phyloP scores from a whole-genome alignment of 148 eudicot species.

The Pouteria glomerata region DNA sequence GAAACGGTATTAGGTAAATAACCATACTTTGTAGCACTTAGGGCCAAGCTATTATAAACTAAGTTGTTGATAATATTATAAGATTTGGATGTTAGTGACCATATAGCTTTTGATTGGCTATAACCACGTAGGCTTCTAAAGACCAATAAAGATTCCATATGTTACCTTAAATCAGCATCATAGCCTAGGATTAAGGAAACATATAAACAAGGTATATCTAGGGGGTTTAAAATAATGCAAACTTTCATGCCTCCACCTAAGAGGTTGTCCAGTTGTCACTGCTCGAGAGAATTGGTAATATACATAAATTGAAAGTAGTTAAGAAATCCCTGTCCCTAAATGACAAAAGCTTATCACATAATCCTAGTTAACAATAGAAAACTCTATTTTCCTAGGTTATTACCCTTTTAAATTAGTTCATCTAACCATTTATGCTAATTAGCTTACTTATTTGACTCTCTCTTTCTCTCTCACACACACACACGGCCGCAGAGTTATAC shows the following conservation, averaged over 20 bases:
- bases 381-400: too few relatives aligned
- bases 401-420: too few relatives aligned
- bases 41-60: not conserved
- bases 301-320: too few relatives aligned
- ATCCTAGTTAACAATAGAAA: too few relatives aligned
- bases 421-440: too few relatives aligned
- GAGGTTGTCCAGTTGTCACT: conserved; percentile 4
- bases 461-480: too few relatives aligned
- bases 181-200: not conserved
- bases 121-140: not conserved
- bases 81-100: not conserved
- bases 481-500: too few relatives aligned
- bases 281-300: not conserved
- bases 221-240: not conserved
- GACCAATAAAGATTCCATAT: not conserved
- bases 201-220: not conserved
- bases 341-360: too few relatives aligned
- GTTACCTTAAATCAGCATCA: not conserved
- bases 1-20: too few relatives aligned
- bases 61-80: not conserved
- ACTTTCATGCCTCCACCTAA: not conserved
- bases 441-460: too few relatives aligned
- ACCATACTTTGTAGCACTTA: too few relatives aligned
- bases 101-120: not conserved
- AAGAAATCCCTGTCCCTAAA: too few relatives aligned